Evolutionary conservation across 2,329 filamentous ascomycete genomes (phyloP).

Genomic region (Beauveria bassiana): DNA sequence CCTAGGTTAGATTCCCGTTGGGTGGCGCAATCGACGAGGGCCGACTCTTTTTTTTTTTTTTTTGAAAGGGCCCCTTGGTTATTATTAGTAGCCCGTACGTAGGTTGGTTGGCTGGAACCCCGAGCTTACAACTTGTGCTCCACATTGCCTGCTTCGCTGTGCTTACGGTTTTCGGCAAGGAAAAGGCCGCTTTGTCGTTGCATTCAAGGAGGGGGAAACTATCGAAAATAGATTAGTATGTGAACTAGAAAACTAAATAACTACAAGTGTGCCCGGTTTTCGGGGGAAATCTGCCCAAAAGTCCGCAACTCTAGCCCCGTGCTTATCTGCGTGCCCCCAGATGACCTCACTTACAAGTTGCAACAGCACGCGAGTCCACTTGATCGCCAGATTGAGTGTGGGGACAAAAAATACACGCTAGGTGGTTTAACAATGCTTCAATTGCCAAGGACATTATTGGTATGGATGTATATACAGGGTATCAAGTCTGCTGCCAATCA

Average conservation of each 20-base stretch:
- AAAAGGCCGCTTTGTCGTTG: neutral
- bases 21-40: no score
- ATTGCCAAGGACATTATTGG: no score
- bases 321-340: neutral
- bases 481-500: neutral
- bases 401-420: neutral
- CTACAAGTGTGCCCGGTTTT: neutral
- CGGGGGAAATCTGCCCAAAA: neutral
- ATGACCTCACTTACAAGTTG: neutral
- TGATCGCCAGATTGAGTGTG: no score
- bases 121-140: neutral
- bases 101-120: neutral
- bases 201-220: neutral
- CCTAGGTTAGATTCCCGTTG: no score
- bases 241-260: neutral
- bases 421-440: neutral
- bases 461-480: neutral
- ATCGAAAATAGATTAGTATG: neutral
- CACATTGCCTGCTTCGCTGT: constrained; percentile 3
- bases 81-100: no score
- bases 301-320: neutral
- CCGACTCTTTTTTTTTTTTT: neutral
- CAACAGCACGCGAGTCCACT: neutral
- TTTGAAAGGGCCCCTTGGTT: neutral
- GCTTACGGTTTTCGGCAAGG: constrained; percentile 6